Conservation (phyloP, 352 stramenopile species). For the Globisporangium heterothallicum region DNA sequence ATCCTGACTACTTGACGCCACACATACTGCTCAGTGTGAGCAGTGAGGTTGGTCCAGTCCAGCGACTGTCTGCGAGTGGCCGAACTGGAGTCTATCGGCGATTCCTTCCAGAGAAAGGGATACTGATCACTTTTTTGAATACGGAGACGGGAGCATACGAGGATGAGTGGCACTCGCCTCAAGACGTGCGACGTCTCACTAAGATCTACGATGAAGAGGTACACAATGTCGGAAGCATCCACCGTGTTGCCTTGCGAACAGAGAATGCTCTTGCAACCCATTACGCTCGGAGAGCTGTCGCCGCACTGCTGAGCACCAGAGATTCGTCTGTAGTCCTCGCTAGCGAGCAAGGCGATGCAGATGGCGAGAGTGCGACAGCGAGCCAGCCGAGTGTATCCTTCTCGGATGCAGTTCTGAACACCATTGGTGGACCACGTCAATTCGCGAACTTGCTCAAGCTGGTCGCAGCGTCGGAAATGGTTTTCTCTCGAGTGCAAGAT, state of each 20-base stretch:
- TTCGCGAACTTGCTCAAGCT: slow-evolving; percentile 84
- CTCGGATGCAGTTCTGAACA: slow-evolving; percentile 33
- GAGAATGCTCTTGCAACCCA: slow-evolving; percentile 80
- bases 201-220: slow-evolving; percentile 79
- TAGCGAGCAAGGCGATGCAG: background rate
- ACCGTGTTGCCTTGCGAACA: slow-evolving; percentile 65
- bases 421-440: slow-evolving; percentile 60
- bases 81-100: slow-evolving; percentile 65
- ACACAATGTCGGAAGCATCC: slow-evolving; percentile 61
- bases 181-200: slow-evolving; percentile 69
- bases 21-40: slow-evolving; percentile 81
- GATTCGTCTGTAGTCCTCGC: too few relatives aligned
- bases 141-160: slow-evolving; percentile 83
- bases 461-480: slow-evolving; percentile 74
- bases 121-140: slow-evolving; percentile 82
- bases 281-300: slow-evolving; percentile 64
- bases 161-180: slow-evolving; percentile 73
- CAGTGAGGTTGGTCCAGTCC: slow-evolving; percentile 58
- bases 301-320: slow-evolving; percentile 29
- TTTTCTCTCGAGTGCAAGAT: slow-evolving; percentile 22
- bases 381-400: slow-evolving; percentile 16
- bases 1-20: slow-evolving; percentile 63
- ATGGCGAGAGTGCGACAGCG: background rate
- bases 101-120: slow-evolving; percentile 47
- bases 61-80: slow-evolving; percentile 54